Evolutionary conservation across 352 stramenopile genomes (phyloP).

Genomic region (Pythium inflatum): DNA sequence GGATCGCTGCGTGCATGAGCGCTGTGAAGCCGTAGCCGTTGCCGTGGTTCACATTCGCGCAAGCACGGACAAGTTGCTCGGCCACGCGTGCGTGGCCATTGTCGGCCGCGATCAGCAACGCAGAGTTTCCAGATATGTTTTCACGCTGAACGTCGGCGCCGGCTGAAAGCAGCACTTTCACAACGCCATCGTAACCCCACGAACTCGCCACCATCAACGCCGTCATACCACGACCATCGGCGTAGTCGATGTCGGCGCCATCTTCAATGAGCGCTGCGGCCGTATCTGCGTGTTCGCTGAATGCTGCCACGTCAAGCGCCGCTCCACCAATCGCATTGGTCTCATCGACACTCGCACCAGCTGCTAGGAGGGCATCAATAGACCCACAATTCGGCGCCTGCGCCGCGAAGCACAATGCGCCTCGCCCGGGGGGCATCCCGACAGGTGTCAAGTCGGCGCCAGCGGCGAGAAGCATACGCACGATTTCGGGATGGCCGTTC

Average conservation of each 20-base stretch:
- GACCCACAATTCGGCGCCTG: background rate
- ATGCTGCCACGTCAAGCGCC: background rate
- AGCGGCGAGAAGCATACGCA: background rate
- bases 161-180: background rate
- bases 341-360: too few relatives aligned
- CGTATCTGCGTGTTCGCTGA: too few relatives aligned
- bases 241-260: background rate
- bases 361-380: too few relatives aligned
- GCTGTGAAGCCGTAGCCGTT: background rate
- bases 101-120: background rate
- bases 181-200: background rate
- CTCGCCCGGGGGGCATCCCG: too few relatives aligned
- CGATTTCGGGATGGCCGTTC: background rate
- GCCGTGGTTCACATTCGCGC: background rate
- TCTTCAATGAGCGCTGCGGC: background rate
- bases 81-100: background rate
- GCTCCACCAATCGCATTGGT: background rate
- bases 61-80: background rate
- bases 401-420: too few relatives aligned
- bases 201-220: background rate
- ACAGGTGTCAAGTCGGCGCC: background rate
- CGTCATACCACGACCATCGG: background rate
- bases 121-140: background rate
- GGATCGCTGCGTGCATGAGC: background rate
- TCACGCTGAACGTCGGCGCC: background rate